Conservation (phyloP, 1,284 basidiomycete species). For the Ganoderma sp. region DNA sequence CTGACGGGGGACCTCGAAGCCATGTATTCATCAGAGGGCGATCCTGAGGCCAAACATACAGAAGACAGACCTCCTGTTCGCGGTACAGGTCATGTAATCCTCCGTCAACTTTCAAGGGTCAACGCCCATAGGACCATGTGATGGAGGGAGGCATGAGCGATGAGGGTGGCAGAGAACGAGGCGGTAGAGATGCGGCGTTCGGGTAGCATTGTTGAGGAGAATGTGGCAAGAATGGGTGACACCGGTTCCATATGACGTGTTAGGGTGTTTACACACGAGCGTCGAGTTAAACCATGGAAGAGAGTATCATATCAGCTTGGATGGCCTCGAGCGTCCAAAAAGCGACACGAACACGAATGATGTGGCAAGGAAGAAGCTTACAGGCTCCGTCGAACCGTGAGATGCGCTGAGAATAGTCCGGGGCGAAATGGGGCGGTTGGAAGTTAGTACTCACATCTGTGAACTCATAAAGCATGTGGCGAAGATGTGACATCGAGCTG, state of each 20-base stretch:
- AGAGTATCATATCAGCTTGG: neutral
- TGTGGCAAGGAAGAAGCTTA: neutral
- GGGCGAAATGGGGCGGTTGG: neutral
- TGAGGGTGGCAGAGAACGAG: neutral
- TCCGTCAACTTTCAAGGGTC: too few relatives aligned
- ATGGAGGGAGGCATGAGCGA: neutral
- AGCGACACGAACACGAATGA: neutral
- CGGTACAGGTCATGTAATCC: neutral
- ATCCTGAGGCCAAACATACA: neutral
- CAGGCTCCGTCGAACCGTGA: neutral
- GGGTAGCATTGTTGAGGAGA: neutral
- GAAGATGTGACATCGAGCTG: neutral
- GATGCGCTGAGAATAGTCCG: neutral
- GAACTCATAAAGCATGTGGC: neutral
- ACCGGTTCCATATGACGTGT: neutral
- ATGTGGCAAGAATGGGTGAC: neutral
- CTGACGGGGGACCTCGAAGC: neutral
- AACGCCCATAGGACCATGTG: neutral
- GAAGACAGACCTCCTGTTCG: neutral
- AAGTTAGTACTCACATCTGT: neutral
- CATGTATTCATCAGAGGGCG: neutral
- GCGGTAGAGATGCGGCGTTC: neutral
- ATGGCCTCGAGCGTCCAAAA: neutral
- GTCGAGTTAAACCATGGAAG: neutral
- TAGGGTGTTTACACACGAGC: neutral